Evolutionary conservation across 1,284 basidiomycete species (phyloP).

Genomic region (Ustilago esculenta): DNA sequence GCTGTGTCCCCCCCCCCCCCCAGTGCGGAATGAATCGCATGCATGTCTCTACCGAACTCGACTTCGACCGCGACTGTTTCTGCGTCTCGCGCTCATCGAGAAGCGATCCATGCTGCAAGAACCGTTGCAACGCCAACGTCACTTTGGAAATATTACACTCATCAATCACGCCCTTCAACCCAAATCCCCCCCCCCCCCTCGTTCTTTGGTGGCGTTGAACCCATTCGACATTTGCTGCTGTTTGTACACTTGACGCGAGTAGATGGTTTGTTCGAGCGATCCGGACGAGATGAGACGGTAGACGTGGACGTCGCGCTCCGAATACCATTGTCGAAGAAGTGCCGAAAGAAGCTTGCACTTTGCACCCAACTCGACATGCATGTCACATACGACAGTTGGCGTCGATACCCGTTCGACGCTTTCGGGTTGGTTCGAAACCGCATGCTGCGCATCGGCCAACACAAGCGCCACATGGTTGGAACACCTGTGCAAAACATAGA

Average conservation of each 20-base stretch:
- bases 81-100: no score
- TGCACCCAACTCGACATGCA: slow-evolving; percentile 74
- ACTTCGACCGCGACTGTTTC: no score
- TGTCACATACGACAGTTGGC: slow-evolving; percentile 56
- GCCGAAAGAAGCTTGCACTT: slow-evolving; percentile 83
- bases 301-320: slow-evolving; percentile 56
- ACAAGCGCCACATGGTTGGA: slow-evolving; percentile 85
- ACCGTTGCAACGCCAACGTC: slow-evolving; percentile 29
- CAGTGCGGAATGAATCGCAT: no score
- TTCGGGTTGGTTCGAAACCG: slow-evolving; percentile 22
- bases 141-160: slow-evolving; percentile 50
- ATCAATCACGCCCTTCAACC: slow-evolving; percentile 51
- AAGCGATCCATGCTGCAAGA: slow-evolving; percentile 13
- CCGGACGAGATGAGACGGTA: slow-evolving; percentile 54
- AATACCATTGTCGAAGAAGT: slow-evolving; percentile 72
- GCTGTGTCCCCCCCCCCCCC: no score
- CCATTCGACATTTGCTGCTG: slow-evolving; percentile 88
- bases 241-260: slow-evolving; percentile 86
- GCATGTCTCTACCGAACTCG: no score
- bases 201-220: slow-evolving; percentile 69
- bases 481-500: slow-evolving; percentile 81
- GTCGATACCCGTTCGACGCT: slow-evolving; percentile 51
- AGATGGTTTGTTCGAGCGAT: slow-evolving; percentile 70
- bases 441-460: slow-evolving; percentile 73
- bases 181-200: slow-evolving; percentile 47